Evolutionary conservation across 164 flowering plant genomes (phyloP).

Genomic region (Chloranthus sessilifolius): DNA sequence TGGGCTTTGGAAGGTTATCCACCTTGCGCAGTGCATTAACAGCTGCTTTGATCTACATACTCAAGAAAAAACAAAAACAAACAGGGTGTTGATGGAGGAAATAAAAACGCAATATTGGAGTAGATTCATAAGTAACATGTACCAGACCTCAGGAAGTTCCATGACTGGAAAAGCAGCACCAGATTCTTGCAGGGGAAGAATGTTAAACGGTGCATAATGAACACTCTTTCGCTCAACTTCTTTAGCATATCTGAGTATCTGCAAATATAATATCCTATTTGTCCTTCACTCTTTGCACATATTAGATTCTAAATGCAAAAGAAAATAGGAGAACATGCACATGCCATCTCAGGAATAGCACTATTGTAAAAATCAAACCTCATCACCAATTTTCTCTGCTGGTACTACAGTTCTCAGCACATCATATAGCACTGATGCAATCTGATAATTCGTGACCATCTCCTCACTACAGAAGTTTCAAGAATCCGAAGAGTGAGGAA

Average conservation of each 20-base stretch:
- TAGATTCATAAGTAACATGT: background rate
- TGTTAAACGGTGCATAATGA: slow-evolving; percentile 72
- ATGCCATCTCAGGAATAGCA: background rate
- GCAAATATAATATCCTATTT: slow-evolving; percentile 17
- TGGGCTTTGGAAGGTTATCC: slow-evolving; percentile 56
- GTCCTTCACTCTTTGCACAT: background rate
- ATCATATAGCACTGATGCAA: slow-evolving; percentile 81
- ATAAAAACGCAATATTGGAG: background rate
- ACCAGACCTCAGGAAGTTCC: slow-evolving; percentile 90
- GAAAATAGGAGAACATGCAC: background rate
- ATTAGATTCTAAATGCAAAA: slow-evolving; percentile 6
- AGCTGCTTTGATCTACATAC: slow-evolving; percentile 77
- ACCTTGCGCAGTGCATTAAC: slow-evolving; percentile 62
- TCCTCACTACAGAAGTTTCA: slow-evolving; percentile 57
- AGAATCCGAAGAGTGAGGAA: slow-evolving; percentile 3
- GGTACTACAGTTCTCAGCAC: slow-evolving; percentile 73
- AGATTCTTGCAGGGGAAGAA: slow-evolving; percentile 73
- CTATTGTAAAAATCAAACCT: slow-evolving; percentile 40
- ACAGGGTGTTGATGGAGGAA: background rate
- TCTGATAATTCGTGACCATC: slow-evolving; percentile 87
- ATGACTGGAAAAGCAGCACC: slow-evolving; percentile 78
- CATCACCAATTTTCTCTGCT: slow-evolving; percentile 40
- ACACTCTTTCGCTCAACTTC: slow-evolving; percentile 68
- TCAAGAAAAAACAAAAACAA: slow-evolving; percentile 1
- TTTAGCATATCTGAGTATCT: slow-evolving; percentile 61